These are phyloP conservation scores for Kodamaea sp. DNA, from an alignment of 1,139 yeast species.

Conservation along the genomic window DNA sequence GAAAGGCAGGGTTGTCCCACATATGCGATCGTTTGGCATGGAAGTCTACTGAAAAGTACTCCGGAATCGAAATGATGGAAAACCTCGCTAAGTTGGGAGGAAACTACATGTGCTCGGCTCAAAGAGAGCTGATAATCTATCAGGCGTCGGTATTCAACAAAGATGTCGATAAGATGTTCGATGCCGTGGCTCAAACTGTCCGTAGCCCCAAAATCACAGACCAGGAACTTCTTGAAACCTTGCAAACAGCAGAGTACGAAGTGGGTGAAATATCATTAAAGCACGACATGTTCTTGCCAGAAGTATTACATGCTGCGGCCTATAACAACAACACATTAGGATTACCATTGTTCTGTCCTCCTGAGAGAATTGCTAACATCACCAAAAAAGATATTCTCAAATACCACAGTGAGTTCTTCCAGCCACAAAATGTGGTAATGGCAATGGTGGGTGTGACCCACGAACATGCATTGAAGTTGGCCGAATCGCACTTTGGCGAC, in stretches of 20 bases:
- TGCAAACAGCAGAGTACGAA: slow-evolving; percentile 77
- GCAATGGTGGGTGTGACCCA: slow-evolving; percentile 89
- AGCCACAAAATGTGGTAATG: slow-evolving; percentile 81
- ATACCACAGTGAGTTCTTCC: slow-evolving; percentile 69
- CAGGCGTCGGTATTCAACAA: slow-evolving; percentile 92
- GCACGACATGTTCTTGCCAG: slow-evolving; percentile 88
- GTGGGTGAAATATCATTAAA: slow-evolving; percentile 77
- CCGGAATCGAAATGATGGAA: slow-evolving; percentile 74
- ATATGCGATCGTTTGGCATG: slow-evolving; percentile 84
- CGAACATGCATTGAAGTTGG: slow-evolving; percentile 64
- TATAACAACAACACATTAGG: slow-evolving; percentile 76
- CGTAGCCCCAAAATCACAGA: slow-evolving; percentile 66
- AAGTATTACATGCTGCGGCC: slow-evolving; percentile 81
- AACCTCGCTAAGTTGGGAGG: slow-evolving; percentile 84
- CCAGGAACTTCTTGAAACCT: slow-evolving; percentile 73
- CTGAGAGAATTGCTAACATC: slow-evolving; percentile 61
- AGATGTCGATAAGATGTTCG: slow-evolving; percentile 83
- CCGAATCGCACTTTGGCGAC: slow-evolving; percentile 64
- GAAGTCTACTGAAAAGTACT: slow-evolving; percentile 66
- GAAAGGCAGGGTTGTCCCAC: slow-evolving; percentile 73
- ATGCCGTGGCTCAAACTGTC: slow-evolving; percentile 78
- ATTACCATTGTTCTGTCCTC: slow-evolving; percentile 80
- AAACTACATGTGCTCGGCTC: slow-evolving; percentile 90
- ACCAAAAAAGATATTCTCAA: slow-evolving; percentile 53
- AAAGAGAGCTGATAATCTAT: slow-evolving; percentile 88